Evolutionary conservation across 352 stramenopile genomes (phyloP).

Genomic region (Pythium biforme): DNA sequence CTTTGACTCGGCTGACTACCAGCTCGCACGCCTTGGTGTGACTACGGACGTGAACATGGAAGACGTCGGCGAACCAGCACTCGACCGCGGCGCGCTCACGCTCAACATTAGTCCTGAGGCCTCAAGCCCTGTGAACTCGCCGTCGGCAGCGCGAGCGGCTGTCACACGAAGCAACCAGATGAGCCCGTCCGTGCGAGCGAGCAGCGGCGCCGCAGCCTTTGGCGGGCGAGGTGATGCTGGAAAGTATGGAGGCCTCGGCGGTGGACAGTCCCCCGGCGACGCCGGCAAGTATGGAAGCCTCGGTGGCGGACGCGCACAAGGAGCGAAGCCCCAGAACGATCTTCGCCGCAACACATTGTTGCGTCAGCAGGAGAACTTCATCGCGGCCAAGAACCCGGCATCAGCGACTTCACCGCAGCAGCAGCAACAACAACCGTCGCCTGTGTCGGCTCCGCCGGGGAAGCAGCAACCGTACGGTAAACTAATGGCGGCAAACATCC

Average conservation of each 20-base stretch:
- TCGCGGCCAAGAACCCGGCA: slow-evolving; percentile 10
- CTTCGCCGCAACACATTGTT: slow-evolving; percentile 17
- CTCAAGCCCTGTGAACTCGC: slow-evolving; percentile 39
- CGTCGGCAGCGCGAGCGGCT: slow-evolving; percentile 35
- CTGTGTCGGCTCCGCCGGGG: not conserved
- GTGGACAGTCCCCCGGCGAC: too few relatives aligned
- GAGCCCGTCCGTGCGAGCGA: slow-evolving; percentile 45
- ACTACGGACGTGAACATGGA: slow-evolving; percentile 18
- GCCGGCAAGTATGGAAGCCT: slow-evolving; percentile 42
- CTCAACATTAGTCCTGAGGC: slow-evolving; percentile 32
- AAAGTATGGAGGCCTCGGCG: slow-evolving; percentile 40
- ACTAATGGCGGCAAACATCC: slow-evolving; percentile 62
- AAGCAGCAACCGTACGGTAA: slow-evolving; percentile 56
- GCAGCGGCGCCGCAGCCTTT: slow-evolving; percentile 3
- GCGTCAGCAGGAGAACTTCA: slow-evolving; percentile 23
- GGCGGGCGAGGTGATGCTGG: slow-evolving; percentile 3
- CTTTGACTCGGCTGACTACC: slow-evolving; percentile 81
- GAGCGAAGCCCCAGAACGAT: slow-evolving; percentile 7
- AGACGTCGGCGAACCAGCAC: slow-evolving; percentile 20
- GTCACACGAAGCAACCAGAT: slow-evolving; percentile 36
- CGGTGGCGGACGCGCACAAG: not conserved
- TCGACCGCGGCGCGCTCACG: slow-evolving; percentile 4
- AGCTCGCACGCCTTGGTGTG: slow-evolving; percentile 39
- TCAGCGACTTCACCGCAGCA: not conserved
- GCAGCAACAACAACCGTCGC: not conserved